Base-by-base conservation (phyloP, 352 stramenopile genomes). In the Pythium utonaiense region DNA sequence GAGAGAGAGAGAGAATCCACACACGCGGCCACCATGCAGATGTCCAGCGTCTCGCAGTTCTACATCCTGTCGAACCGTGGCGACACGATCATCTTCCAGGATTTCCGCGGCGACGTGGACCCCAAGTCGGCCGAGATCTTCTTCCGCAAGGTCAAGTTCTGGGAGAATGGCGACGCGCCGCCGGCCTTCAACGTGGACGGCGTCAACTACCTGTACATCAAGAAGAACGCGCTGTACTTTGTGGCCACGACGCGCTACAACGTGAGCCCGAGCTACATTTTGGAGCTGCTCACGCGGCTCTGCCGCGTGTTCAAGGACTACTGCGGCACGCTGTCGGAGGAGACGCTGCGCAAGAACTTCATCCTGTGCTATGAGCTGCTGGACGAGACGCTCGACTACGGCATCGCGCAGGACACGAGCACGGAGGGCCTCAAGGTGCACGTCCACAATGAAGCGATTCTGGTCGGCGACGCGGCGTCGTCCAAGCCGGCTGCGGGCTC, bases 321-420 rank as follows among this genome's bases (percentile, higher is more conserved):
- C 73, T 99, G 97, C 73, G 97, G 97, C 25, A 96, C 98, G 31
- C 77, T 99, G 21, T 98, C 91, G 28, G 97, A 98, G 66, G 96
- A 99, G 74, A 96, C 95, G n/a, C 96, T 99, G 67, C 88, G 97
- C 40, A 99, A 99, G 86, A 99, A 99, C 75, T 99, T 99, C 66
- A 98, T 99, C 63, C 71, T 99, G 40, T 95, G 98, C 62, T 99
- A 99, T 72, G 97, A 99, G 77, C 80, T 99, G 42, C 80, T 99
- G 41, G 97, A 99, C 76, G 97, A 99, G 75, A 97, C 97, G 60
- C 69, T 98, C n/a, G 97, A 99, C 78, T 99, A 97, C 69, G 97
- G 97, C 12, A 98, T 99, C 74, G 96, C 96, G 21, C 97, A 99
- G 77, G 91, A 98, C 57, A 99, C 97, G 31, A 97, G 91, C 54